Base-by-base conservation (phyloP, 768 basidiomycete genomes). In the Tulasnella calospora region DNA sequence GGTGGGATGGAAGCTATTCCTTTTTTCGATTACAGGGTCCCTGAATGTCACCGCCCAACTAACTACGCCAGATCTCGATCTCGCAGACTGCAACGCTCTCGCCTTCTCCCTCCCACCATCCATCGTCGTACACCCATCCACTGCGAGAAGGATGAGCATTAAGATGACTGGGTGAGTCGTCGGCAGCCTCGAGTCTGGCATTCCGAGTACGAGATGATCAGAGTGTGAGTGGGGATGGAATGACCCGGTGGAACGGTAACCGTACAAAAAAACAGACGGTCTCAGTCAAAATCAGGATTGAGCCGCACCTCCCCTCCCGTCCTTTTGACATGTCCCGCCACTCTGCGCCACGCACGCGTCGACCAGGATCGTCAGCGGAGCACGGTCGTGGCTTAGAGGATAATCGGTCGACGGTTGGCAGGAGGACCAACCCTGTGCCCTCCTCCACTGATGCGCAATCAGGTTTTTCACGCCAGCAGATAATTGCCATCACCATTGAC, bases 21-120 rank as follows among this genome's bases (percentile, higher is more conserved):
- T 67, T 67, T 67, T 67, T 67, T 67, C 61, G 61, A 67, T 67
- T 67, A 67, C 61, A 67, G 61, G 61, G 61, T 67, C 61, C 61
- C 61, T 67, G 61, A 67, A 67, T 67, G 61, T 67, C 61, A 67
- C 61, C 61, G 61, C 51, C 51, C 51, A 51, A 51, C 51, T 51
- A 51, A 51, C 51, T 67, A 67, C 61, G 33, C 61, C 33, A 67
- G 61, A 67, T 67, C 61, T 67, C 61, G 61, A 67, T 67, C 61
- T 67, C 30, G 10, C 33, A 3, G n/a, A 55, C 51, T n/a, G 15
- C 57, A 27, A 27, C 57, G 12, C 61, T 35, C 27, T 35, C 61
- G 15, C 33, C 61, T 27, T 67, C 61, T 67, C 30, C 33, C 61
- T 10, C 30, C 10, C 61, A 35, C 61, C 61, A 12, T 21, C 5